These are phyloP conservation scores for Schwanniomyces sp. DNA, from an alignment of 805 yeast species.

Conservation along the genomic window DNA sequence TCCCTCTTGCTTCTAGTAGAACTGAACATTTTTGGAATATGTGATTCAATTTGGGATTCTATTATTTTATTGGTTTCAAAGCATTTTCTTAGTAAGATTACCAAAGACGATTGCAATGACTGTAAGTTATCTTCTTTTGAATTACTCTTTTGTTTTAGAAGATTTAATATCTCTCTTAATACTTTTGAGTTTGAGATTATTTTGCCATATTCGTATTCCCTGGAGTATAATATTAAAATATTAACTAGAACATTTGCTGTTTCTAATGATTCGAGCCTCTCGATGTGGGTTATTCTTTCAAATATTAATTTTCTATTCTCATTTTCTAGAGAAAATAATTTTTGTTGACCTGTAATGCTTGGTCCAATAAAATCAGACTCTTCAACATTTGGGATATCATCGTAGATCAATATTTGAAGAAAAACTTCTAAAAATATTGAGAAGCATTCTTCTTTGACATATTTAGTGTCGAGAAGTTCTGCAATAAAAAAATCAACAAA, in stretches of 20 bases:
- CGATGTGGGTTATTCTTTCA: slow-evolving; percentile 39
- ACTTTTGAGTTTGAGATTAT: slow-evolving; percentile 48
- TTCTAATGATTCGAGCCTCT: slow-evolving; percentile 40
- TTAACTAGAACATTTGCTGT: slow-evolving; percentile 57
- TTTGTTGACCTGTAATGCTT: slow-evolving; percentile 3
- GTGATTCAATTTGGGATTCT: slow-evolving; percentile 48
- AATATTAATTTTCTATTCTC: slow-evolving; percentile 36
- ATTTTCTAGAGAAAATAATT: slow-evolving; percentile 16
- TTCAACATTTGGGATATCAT: slow-evolving; percentile 50
- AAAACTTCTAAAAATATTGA: slow-evolving; percentile 55
- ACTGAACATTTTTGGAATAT: slow-evolving; percentile 46
- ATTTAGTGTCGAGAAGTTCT: slow-evolving; percentile 10
- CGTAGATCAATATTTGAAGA: slow-evolving; percentile 53
- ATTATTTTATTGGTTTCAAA: slow-evolving; percentile 61
- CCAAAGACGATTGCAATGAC: slow-evolving; percentile 15
- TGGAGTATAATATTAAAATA: slow-evolving; percentile 53
- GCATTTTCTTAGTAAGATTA: slow-evolving; percentile 63
- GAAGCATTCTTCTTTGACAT: slow-evolving; percentile 53
- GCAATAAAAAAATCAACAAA: slow-evolving; percentile 37
- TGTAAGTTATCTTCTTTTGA: slow-evolving; percentile 9
- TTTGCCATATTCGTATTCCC: slow-evolving; percentile 38
- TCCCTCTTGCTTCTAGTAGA: slow-evolving; percentile 37
- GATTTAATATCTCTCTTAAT: slow-evolving; percentile 45
- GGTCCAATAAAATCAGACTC: slow-evolving; percentile 17
- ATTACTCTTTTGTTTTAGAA: slow-evolving; percentile 33